Evolutionary conservation across 2,329 filamentous ascomycete species (phyloP).

Genomic region (Dactylellina cionopaga): DNA sequence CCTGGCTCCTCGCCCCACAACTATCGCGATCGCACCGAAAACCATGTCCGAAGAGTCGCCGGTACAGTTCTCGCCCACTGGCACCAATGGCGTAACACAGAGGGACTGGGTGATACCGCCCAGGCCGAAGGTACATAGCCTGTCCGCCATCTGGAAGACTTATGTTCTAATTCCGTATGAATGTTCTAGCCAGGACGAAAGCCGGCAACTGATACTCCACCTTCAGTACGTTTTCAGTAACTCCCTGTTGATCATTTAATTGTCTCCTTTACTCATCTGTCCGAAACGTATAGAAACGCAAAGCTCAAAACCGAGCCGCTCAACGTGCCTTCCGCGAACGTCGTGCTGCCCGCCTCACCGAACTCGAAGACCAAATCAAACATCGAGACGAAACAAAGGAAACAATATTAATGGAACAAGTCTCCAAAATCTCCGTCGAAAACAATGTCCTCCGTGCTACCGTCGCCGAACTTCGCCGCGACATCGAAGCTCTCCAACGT

Average conservation of each 20-base stretch:
- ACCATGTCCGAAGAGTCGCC: conserved; percentile 30
- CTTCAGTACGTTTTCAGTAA: conserved; percentile 67
- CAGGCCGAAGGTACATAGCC: conserved; percentile 71
- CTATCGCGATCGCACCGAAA: conserved; percentile 41
- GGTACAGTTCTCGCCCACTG: conserved; percentile 36
- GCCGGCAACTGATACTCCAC: conserved; percentile 89
- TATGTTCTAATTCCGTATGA: too few relatives aligned
- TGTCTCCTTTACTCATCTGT: too few relatives aligned
- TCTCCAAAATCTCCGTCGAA: conserved; percentile 58
- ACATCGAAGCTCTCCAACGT: conserved; percentile 44
- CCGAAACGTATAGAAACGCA: conserved; percentile 80
- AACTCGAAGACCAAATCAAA: conserved; percentile 74
- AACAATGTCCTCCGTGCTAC: conserved; percentile 48
- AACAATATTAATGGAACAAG: conserved; percentile 69
- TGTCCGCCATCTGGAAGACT: not conserved
- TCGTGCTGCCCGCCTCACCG: conserved; percentile 83
- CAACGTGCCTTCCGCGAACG: conserved; percentile 91
- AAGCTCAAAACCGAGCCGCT: conserved; percentile 91
- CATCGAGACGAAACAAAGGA: conserved; percentile 66
- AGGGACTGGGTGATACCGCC: conserved; percentile 89
- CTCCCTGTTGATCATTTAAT: too few relatives aligned
- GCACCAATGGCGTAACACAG: conserved; percentile 69
- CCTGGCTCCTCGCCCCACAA: conserved; percentile 23
- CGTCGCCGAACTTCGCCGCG: conserved; percentile 47
- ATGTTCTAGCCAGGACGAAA: conserved; percentile 77